Evolutionary conservation across 805 yeast species (phyloP).

Genomic region (Candida xiaguanensis): DNA sequence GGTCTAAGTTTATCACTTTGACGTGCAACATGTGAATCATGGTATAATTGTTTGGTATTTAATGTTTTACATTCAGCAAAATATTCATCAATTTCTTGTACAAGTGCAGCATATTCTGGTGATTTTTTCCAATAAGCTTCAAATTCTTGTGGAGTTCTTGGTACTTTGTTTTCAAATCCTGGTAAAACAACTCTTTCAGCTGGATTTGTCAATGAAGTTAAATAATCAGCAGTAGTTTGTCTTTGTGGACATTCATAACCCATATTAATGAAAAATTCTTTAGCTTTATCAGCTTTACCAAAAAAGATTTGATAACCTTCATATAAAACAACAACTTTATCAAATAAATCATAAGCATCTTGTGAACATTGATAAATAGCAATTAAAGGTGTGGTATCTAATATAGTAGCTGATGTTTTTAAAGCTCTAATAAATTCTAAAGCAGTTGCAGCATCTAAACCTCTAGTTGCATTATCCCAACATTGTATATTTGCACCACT

Average conservation of each 20-base stretch:
- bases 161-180: slow-evolving; percentile 51
- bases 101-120: slow-evolving; percentile 42
- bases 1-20: slow-evolving; percentile 36
- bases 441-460: slow-evolving; percentile 69
- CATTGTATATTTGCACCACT: slow-evolving; percentile 53
- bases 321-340: slow-evolving; percentile 39
- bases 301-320: slow-evolving; percentile 48
- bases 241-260: slow-evolving; percentile 61
- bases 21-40: slow-evolving; percentile 28
- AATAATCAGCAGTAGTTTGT: slow-evolving; percentile 66
- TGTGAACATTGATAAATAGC: slow-evolving; percentile 70
- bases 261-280: slow-evolving; percentile 52
- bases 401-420: slow-evolving; percentile 54
- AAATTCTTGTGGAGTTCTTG: slow-evolving; percentile 54
- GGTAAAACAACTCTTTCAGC: slow-evolving; percentile 48
- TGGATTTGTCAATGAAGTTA: slow-evolving; percentile 66
- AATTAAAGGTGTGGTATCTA: slow-evolving; percentile 55
- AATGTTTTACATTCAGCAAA: slow-evolving; percentile 20
- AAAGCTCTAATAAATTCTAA: slow-evolving; percentile 60
- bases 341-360: slow-evolving; percentile 54
- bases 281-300: slow-evolving; percentile 33
- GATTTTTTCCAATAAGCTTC: slow-evolving; percentile 59
- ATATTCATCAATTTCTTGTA: slow-evolving; percentile 41
- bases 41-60: slow-evolving; percentile 17
- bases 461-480: slow-evolving; percentile 71